Evolutionary conservation across 352 stramenopile genomes (phyloP).

Genomic region (Phytophthora podocarpi): DNA sequence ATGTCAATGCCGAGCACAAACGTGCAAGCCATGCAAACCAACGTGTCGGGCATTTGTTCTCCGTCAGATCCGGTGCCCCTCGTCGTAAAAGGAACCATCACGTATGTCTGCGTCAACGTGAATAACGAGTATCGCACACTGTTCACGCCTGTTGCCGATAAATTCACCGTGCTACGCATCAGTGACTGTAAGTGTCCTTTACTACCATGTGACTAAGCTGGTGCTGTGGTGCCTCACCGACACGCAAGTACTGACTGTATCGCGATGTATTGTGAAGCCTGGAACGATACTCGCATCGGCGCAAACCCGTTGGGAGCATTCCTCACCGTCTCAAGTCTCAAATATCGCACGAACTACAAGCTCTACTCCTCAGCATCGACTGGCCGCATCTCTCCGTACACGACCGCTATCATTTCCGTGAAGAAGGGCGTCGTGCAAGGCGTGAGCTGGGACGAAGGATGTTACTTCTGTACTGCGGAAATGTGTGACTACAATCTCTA

Average conservation of each 20-base stretch:
- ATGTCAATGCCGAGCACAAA: neutral
- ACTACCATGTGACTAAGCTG: neutral
- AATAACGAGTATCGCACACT: conserved; percentile 76
- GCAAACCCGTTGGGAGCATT: conserved; percentile 51
- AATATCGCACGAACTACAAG: conserved; percentile 75
- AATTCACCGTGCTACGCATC: conserved; percentile 80
- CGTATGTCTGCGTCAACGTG: conserved; percentile 82
- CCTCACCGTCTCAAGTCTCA: conserved; percentile 72
- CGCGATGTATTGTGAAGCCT: conserved; percentile 41
- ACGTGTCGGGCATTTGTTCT: conserved; percentile 70
- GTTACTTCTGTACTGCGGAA: conserved; percentile 68
- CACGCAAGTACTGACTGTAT: neutral
- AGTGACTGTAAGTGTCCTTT: conserved; percentile 61
- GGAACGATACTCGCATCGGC: conserved; percentile 70
- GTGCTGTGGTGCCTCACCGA: no score
- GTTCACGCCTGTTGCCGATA: conserved; percentile 76
- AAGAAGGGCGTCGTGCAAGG: conserved; percentile 80
- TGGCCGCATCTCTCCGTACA: conserved; percentile 64
- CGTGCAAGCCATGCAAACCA: conserved; percentile 44
- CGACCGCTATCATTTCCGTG: conserved; percentile 82
- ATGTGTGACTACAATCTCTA: conserved; percentile 77
- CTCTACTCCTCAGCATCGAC: conserved; percentile 59
- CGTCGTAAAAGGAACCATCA: conserved; percentile 62
- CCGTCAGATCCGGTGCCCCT: conserved; percentile 48
- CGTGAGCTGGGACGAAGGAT: conserved; percentile 84